Conservation (phyloP, 2,329 filamentous ascomycete genomes). For the Monosporascus sp. region DNA sequence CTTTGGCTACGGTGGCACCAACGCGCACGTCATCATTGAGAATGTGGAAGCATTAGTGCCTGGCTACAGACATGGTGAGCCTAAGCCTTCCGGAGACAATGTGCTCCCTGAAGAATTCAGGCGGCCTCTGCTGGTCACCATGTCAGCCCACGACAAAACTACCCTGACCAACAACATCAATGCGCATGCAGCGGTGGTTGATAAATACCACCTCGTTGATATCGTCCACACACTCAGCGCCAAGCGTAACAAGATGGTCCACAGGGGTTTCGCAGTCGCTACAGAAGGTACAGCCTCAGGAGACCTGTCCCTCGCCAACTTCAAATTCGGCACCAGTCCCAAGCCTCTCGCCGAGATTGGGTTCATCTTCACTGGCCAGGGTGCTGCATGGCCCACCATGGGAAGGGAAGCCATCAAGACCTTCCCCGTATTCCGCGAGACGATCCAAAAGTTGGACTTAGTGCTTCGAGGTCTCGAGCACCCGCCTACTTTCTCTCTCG, state of each 20-base stretch:
- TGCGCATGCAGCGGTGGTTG: conserved; percentile 10
- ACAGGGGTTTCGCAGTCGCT: conserved; percentile 1
- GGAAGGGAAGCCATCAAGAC: conserved; percentile 1
- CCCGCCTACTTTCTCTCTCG: conserved; percentile 7
- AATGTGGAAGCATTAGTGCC: conserved; percentile 13
- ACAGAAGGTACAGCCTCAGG: not conserved
- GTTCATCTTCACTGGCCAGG: conserved; percentile 6
- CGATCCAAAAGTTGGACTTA: conserved; percentile 9
- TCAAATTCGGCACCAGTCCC: not conserved
- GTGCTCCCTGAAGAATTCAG: not conserved
- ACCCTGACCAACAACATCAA: conserved; percentile 14
- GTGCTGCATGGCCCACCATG: conserved; percentile 4
- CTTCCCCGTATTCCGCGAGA: conserved; percentile 1
- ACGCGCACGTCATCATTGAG: conserved; percentile 15
- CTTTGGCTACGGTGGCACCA: conserved; percentile 17
- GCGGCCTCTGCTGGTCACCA: conserved; percentile 5
- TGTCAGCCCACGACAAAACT: conserved; percentile 6
- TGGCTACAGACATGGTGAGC: conserved; percentile 12
- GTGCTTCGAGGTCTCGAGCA: conserved; percentile 2
- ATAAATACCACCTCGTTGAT: conserved; percentile 8
- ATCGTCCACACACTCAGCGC: conserved; percentile 3
- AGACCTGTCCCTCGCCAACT: not conserved
- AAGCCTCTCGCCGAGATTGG: not conserved
- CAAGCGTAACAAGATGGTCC: conserved; percentile 1
- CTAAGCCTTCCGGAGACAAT: conserved; percentile 3